Base-by-base conservation (phyloP, 208 protist species). In the Endotrypanum monterogeii region DNA sequence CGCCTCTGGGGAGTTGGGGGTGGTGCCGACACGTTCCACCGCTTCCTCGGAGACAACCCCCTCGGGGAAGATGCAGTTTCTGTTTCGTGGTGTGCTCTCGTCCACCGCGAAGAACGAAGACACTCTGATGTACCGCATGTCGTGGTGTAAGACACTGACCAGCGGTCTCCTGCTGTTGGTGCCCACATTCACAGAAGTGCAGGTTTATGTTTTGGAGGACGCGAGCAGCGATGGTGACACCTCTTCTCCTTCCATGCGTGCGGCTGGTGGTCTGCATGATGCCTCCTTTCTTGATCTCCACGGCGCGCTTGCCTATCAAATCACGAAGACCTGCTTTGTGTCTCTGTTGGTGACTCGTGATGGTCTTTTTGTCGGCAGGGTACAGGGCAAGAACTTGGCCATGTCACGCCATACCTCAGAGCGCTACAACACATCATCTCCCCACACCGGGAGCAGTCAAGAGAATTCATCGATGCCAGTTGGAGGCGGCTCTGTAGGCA, bases 401-500 rank as follows among this genome's bases (percentile, higher is more conserved):
- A 82, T 90, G 72, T 81, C 79, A 39, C 82, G 82, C 9, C 76
- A 88, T 74, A 81, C 69, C 23, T 83, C 80, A 62, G 80, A 94
- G 72, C 69, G 35, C 25, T 92, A 82, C 80, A 66, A 16, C 56
- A 62, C 32, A 54, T 39, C 39, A 3, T 30, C 23, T 6, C 28
- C 37, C 37, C 25, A 35, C 12, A 48, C 37, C 60, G 3, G 9
- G 23, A 28, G 20, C 46, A 44, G 60, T 44, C 35, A 44, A 48
- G 23, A 7, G 20, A 25, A 16, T 37, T 7, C 28, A n/a, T 20
- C 25, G 3, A 8, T 8, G 60, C 57, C 30, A 12, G 57, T 39
- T 14, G 44, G 39, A 48, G 60, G 20, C 60, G 60, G 44, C 20
- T 12, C 8, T 23, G 18, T 9, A 11, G 60, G 16, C 60, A 44